phyloP scores from a whole-genome alignment of 768 basidiomycete species.

The Boletus rex-veris region DNA sequence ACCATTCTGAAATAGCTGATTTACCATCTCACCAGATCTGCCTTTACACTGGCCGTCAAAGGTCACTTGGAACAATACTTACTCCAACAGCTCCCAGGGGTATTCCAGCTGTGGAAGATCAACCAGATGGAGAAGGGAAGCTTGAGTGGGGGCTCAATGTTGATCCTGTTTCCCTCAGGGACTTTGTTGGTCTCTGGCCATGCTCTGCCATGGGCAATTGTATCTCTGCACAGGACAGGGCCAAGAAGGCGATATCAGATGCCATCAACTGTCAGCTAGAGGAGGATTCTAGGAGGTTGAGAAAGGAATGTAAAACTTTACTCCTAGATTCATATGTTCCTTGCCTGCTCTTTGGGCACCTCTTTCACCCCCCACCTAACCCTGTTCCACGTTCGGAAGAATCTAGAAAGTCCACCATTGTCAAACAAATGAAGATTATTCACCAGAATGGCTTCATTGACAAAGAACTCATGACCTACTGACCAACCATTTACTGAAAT shows the following conservation, averaged over 20 bases:
- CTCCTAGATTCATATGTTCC: slow-evolving; percentile 63
- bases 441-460: slow-evolving; percentile 86
- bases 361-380: background rate
- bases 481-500: slow-evolving; percentile 79
- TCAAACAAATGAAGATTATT: slow-evolving; percentile 99
- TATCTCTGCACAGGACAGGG: slow-evolving; percentile 52
- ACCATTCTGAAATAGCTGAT: no score
- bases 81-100: no score
- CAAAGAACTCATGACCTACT: slow-evolving; percentile 73
- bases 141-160: no score
- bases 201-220: slow-evolving; percentile 59
- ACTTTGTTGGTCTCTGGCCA: no score
- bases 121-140: no score
- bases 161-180: no score
- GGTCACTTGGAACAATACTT: no score
- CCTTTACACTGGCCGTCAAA: no score
- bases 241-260: slow-evolving; percentile 61
- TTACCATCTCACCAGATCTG: no score
- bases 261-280: slow-evolving; percentile 81
- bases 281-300: slow-evolving; percentile 78
- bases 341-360: slow-evolving; percentile 1
- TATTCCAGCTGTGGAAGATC: no score
- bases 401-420: slow-evolving; percentile 92
- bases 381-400: slow-evolving; percentile 78
- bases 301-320: slow-evolving; percentile 89